phyloP scores from a whole-genome alignment of 2,329 filamentous ascomycete genomes.

The Trichoderma sp. region DNA sequence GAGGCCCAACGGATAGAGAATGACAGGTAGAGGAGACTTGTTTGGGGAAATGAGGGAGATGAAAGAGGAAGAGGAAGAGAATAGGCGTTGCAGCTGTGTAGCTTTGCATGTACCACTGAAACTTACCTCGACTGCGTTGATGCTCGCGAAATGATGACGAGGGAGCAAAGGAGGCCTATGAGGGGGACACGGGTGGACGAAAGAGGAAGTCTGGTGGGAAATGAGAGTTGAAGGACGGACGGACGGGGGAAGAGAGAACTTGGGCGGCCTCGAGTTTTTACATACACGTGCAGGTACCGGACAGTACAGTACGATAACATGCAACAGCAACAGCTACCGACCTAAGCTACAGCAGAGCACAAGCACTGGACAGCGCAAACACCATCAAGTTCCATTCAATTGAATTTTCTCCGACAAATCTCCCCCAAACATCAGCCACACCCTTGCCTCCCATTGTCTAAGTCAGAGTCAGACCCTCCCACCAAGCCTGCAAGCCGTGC shows the following conservation, averaged over 20 bases:
- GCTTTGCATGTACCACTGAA: too few relatives aligned
- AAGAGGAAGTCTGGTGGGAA: conserved; percentile 6
- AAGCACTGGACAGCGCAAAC: not conserved
- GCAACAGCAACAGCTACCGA: not conserved
- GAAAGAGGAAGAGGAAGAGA: too few relatives aligned
- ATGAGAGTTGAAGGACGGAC: not conserved
- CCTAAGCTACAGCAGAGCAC: not conserved
- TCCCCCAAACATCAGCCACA: not conserved
- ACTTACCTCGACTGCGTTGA: not conserved
- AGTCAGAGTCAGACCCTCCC: not conserved
- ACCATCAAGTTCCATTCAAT: not conserved
- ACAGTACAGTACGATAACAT: not conserved
- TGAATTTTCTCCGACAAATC: not conserved
- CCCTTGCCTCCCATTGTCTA: not conserved
- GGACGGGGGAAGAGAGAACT: not conserved
- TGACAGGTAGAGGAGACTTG: too few relatives aligned
- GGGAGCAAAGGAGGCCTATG: not conserved
- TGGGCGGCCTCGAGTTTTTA: not conserved
- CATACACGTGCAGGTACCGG: not conserved
- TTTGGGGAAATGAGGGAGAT: too few relatives aligned
- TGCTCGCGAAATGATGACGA: not conserved
- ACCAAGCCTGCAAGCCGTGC: not conserved
- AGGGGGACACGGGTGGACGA: not conserved
- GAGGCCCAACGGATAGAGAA: too few relatives aligned
- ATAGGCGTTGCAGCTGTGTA: too few relatives aligned